Base-by-base conservation (phyloP, 176 grass and related monocot genomes). In the Juncus effusus region DNA sequence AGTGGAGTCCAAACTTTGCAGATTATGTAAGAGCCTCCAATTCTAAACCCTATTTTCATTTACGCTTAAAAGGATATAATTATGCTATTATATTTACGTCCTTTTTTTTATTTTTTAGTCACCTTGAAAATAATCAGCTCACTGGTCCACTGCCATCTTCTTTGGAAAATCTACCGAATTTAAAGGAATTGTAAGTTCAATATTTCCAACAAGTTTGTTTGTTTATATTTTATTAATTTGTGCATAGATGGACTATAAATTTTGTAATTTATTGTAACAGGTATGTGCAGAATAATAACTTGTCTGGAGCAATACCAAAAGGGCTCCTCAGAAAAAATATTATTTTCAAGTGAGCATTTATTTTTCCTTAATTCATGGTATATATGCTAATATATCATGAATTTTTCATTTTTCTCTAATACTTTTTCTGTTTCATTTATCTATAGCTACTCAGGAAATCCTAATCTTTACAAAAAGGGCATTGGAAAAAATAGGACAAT, bases 71-170 rank as follows among this genome's bases (percentile, higher is more conserved):
- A 52, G 10, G 13, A 52, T 3, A 4, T 7, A 50, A 52, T 52
- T 77, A 70, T 60, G 69, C 62, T 72, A 2, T 74, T 65, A 50
- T 77, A 51, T 65, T 51, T 55, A 9, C 10, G 72, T 12, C 39
- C 36, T 54, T 10, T 3, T 70, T 51, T 59, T 10, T 67, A 36
- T 41, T 12, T 66, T 84, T 11, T 44, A 96, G 93, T 77, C 93
- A 97, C 71, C 80, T 97, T 78, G 93, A 97, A 77, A 81, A 97
- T 62, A 97, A 97, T 54, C 66, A 79, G 61, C 88, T 97, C 45
- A 91, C 71, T 58, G 82, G 88, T 60, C 35, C 69, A 62, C 42
- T 97, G 35, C 93, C 93, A 63, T 42, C 79, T 55, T 82, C 84
- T 47, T 61, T 97, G 70, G 93, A 52, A 35, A 79, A 89, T 8